Evolutionary conservation across 441 rosid genomes (phyloP), one percentile per base, ranked within the genome.

Genomic region (Euphorbia celastroides): DNA sequence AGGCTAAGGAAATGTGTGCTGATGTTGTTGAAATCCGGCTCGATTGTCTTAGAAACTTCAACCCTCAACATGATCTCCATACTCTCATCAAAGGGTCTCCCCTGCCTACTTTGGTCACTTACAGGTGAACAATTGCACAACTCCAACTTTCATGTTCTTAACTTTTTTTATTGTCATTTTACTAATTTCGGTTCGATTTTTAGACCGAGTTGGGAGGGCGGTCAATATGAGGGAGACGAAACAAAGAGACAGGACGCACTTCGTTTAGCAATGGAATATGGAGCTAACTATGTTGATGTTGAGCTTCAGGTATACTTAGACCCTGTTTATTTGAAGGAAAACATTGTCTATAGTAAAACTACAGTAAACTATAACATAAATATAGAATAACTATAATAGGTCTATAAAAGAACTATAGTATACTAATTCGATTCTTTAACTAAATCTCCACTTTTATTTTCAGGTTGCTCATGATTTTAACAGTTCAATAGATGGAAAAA

Each of bases 181-280:
- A 34, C 4, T 34, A 9, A 3, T 4, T 34, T 34, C 9, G 38
- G 9, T 9, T 34, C 5, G 4, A 68, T 69, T 66, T 64, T 1
- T 75, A 94, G 99, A 72, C 98, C 96, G 60, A 85, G 63, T 62
- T 92, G 99, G 98, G 98, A 94, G 78, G 98, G 96, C 62, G 99
- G 99, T 65, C 82, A 78, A 28, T 94, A 92, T 72, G 96, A 77
- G 46, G 98, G 98, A 57, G 98, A 88, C 73, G 99, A 94, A 72
- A 83, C 72, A 0, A 22, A 80, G 70, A 77, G 98, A 22, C 71
- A 73, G 64, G 88, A 84, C 62, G 92, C 78, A 19, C 93, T 94
- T 70, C 80, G 77, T 36, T 71, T 89, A 71, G 99, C 98, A 57
- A 84, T 92, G 91, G 96, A 92, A 66, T 58, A 88, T 60, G 98